These are phyloP conservation scores for Eimeria zaria DNA, from an alignment of 169 alveolate species.

Conservation along the genomic window DNA sequence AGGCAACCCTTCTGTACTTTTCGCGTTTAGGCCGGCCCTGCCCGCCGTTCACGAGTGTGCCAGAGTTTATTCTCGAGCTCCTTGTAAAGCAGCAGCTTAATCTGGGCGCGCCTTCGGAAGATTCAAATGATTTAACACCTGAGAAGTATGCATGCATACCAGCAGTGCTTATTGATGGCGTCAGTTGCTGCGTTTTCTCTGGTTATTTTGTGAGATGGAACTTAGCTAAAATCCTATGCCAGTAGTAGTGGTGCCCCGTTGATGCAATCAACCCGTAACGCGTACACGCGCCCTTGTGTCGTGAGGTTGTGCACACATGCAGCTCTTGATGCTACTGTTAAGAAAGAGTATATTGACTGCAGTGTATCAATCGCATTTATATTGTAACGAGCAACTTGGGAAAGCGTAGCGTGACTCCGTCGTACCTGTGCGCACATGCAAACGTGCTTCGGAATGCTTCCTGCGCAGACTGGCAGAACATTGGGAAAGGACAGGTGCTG, in stretches of 20 bases:
- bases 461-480: conserved; percentile 64
- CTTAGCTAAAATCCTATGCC: not conserved
- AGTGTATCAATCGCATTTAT: not conserved
- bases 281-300: not conserved
- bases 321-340: not conserved
- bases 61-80: conserved; percentile 81
- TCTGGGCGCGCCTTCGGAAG: conserved; percentile 27
- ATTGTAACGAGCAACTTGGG: not conserved
- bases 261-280: not conserved
- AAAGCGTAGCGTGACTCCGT: not conserved
- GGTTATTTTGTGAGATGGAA: not conserved
- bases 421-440: too few species aligned
- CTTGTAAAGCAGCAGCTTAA: conserved; percentile 62
- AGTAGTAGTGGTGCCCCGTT: not conserved
- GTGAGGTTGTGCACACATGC: not conserved
- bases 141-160: conserved; percentile 27
- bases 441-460: not conserved
- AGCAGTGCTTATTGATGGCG: not conserved
- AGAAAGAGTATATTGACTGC: not conserved
- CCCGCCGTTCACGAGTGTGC: conserved; percentile 83
- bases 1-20: conserved; percentile 81
- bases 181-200: not conserved
- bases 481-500: conserved; percentile 79
- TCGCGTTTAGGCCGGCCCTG: conserved; percentile 70
- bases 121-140: conserved; percentile 20